phyloP scores from a whole-genome alignment of 2,329 filamentous ascomycete genomes.

The Apiospora koreana region DNA sequence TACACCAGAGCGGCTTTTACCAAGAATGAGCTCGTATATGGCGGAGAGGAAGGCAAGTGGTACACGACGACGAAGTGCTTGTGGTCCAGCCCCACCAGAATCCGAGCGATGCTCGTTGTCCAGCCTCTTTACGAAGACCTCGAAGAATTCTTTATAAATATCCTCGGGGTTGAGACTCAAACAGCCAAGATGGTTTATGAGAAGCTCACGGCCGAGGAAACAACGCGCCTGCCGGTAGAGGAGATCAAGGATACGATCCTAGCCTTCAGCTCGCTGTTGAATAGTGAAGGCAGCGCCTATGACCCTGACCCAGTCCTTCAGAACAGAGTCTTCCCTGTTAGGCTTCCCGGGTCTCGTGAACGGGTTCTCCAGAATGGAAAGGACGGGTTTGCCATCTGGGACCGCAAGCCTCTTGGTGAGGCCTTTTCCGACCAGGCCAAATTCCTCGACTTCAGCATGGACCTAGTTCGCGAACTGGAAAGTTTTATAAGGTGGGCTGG shows the following conservation, averaged over 20 bases:
- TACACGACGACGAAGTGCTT: conserved; percentile 28
- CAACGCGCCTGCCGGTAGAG: conserved; percentile 12
- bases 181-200: conserved; percentile 33
- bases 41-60: not conserved
- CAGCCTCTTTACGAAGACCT: conserved; percentile 27
- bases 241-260: conserved; percentile 33
- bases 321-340: conserved; percentile 28
- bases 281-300: not conserved
- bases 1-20: not conserved
- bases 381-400: conserved; percentile 35
- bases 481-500: conserved; percentile 36
- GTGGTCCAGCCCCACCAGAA: conserved; percentile 34
- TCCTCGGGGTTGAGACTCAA: conserved; percentile 31
- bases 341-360: not conserved
- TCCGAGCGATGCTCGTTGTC: conserved; percentile 27
- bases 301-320: conserved; percentile 11
- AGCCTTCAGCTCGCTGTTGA: conserved; percentile 35
- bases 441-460: conserved; percentile 36
- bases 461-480: conserved; percentile 31
- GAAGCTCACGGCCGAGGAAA: conserved; percentile 23
- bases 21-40: not conserved
- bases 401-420: conserved; percentile 30
- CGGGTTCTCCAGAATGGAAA: not conserved
- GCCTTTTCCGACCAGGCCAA: conserved; percentile 31
- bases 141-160: conserved; percentile 31